Conservation (phyloP, 805 yeast species). For the Nakazawaea pomicola region DNA sequence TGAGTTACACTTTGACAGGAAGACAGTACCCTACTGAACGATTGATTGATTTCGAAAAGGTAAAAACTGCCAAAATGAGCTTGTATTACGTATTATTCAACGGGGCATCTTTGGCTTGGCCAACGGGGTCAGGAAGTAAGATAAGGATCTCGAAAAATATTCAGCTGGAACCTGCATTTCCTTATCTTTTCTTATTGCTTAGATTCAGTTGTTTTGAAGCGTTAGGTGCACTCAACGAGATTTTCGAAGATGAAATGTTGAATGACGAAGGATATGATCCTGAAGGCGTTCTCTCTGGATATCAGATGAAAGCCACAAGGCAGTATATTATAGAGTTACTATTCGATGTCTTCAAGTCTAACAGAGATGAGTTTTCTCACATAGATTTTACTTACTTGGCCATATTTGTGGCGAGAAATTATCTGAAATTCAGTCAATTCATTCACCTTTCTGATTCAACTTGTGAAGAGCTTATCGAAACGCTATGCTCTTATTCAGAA, state of each 20-base stretch:
- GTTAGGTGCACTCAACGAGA: constrained; percentile 69
- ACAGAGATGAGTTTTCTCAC: constrained; percentile 24
- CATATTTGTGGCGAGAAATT: constrained; percentile 73
- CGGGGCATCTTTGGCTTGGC: constrained; percentile 46
- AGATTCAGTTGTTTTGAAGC: constrained; percentile 51
- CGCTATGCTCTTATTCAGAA: constrained; percentile 40
- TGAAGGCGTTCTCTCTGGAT: constrained; percentile 17
- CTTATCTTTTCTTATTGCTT: constrained; percentile 60
- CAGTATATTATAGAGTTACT: constrained; percentile 77
- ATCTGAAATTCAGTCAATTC: constrained; percentile 83
- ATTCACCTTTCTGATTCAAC: constrained; percentile 62
- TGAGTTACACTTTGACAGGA: constrained; percentile 69
- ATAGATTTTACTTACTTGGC: constrained; percentile 37
- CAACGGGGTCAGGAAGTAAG: constrained; percentile 26
- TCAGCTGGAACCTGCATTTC: constrained; percentile 51
- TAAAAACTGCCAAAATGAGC: constrained; percentile 40
- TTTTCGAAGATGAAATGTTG: constrained; percentile 72
- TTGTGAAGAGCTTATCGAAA: constrained; percentile 41
- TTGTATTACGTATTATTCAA: constrained; percentile 57
- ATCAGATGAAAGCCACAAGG: constrained; percentile 43
- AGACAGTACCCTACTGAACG: constrained; percentile 74
- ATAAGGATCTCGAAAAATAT: constrained; percentile 28
- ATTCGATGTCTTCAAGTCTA: constrained; percentile 47
- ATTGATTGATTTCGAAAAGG: constrained; percentile 30
- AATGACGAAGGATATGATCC: constrained; percentile 47